A percentile compares a stretch with the other conserved stretches of the same genome.
Conservation (phyloP, 1,284 basidiomycete species). For the Leucoagaricus sp. region DNA sequence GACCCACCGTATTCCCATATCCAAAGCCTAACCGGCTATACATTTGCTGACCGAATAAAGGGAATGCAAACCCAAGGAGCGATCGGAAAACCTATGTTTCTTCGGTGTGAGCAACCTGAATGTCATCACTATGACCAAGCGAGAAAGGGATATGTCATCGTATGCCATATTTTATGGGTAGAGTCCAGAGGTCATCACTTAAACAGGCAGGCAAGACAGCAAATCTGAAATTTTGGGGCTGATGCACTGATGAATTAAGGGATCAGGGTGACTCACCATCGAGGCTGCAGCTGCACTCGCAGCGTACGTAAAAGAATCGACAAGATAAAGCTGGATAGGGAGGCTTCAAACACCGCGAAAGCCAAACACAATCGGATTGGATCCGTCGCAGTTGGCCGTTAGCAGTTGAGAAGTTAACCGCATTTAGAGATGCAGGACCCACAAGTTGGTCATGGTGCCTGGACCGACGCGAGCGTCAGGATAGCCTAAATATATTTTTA, state of each 20-base stretch:
- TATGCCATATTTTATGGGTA: not conserved
- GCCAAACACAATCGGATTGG: not conserved
- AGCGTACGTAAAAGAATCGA: slow-evolving; percentile 70
- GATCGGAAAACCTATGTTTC: slow-evolving; percentile 63
- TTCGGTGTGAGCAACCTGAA: slow-evolving; percentile 1
- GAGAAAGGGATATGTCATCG: slow-evolving; percentile 1
- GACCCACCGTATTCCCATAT: slow-evolving; percentile 54
- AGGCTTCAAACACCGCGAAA: slow-evolving; percentile 43
- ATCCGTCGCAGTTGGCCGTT: not conserved
- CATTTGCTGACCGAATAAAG: slow-evolving; percentile 70
- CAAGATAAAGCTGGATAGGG: slow-evolving; percentile 69
- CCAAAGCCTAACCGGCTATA: slow-evolving; percentile 60
- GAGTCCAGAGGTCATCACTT: not conserved
- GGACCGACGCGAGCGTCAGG: not conserved
- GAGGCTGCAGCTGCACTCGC: slow-evolving; percentile 70
- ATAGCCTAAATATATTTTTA: not conserved
- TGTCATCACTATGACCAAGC: not conserved
- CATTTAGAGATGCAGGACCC: slow-evolving; percentile 22
- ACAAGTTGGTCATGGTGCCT: slow-evolving; percentile 63
- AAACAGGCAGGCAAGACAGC: slow-evolving; percentile 5
- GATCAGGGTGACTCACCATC: slow-evolving; percentile 39
- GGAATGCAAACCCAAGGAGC: slow-evolving; percentile 70
- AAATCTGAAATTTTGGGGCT: not conserved
- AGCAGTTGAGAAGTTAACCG: not conserved
- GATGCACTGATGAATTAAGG: not conserved